Evolutionary conservation across 306 rosid species (phyloP), one percentile per base, ranked within the genome.

Genomic region (Inga oerstediana): DNA sequence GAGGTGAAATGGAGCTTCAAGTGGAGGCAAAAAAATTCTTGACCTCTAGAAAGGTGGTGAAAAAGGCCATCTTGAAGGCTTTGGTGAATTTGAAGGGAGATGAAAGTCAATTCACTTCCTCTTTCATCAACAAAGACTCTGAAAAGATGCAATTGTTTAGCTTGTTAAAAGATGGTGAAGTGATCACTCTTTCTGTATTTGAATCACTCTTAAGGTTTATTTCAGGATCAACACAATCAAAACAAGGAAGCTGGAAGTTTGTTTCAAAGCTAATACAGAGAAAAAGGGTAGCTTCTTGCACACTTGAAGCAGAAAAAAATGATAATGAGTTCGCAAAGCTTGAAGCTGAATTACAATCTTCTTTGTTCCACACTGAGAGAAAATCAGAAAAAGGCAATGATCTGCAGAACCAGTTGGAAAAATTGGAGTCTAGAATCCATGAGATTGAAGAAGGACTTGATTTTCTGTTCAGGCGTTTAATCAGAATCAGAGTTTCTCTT

Each of bases 361-460:
- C 68, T 66, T 64, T 69, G 58, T 46, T 74, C 15, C 37, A 74
- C 78, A 73, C 24, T 67, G 56, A 75, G 46, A 74, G 74, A 68
- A 78, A 78, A 74, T 81, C 83, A 10, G 77, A 78, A 5, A 65
- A 49, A 20, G n/a, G 74, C 39, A 72, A 19, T 54, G 80, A 67
- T 68, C 41, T 82, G 49, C 86, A 56, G 22, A 82, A 68, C 35
- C 75, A 54, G 62, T 56, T 82, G 37, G 81, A 79, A 71, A 67
- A 44, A 44, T 59, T 82, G 72, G 88, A 74, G 41, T 66, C 52
- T 13, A 43, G 83, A 13, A 78, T 82, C 3, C 74, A 82, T 24
- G 88, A 86, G 32, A 81, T 86, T 37, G 84, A 86, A 82, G 85
- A 82, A 82, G 83, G 77, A 59, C 81, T 82, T 48, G 84, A 82